A percentile compares a stretch with the other conserved stretches of the same genome.
These are phyloP conservation scores for Oleoguttula mirabilis DNA, from an alignment of 495 filamentous ascomycete species.

Conservation along the genomic window DNA sequence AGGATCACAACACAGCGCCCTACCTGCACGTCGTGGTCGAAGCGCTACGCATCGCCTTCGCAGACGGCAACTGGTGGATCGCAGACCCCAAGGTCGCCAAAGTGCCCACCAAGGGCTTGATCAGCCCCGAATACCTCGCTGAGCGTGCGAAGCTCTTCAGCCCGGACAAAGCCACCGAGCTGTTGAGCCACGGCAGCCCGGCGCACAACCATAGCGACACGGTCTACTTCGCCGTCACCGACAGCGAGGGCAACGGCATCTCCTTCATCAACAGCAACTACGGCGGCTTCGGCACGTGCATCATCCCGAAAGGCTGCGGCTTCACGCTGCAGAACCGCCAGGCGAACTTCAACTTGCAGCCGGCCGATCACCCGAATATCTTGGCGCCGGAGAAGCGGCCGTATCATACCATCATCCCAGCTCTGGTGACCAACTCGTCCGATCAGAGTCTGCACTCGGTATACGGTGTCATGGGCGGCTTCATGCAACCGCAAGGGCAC, in stretches of 20 bases:
- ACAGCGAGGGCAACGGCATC: constrained; percentile 73
- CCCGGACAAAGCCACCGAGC: constrained; percentile 42
- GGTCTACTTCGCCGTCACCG: constrained; percentile 82
- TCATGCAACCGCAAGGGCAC: constrained; percentile 98
- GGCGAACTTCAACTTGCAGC: constrained; percentile 59
- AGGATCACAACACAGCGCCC: constrained; percentile 59
- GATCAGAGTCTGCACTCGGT: constrained; percentile 68
- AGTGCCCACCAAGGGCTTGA: constrained; percentile 52
- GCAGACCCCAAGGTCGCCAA: constrained; percentile 60
- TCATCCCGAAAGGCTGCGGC: constrained; percentile 71
- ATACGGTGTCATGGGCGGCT: constrained; percentile 95
- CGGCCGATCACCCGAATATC: constrained; percentile 57
- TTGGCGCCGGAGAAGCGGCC: constrained; percentile 76
- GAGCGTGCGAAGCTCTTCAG: constrained; percentile 59
- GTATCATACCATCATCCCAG: constrained; percentile 97
- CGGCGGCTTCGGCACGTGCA: constrained; percentile 75
- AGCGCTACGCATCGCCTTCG: constrained; percentile 80
- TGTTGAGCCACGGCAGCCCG: constrained; percentile 49
- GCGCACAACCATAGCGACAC: constrained; percentile 71
- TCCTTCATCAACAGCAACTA: constrained; percentile 97
- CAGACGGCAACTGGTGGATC: constrained; percentile 81
- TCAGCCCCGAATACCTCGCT: constrained; percentile 52
- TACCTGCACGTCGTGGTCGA: constrained; percentile 91
- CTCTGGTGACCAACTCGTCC: constrained; percentile 63
- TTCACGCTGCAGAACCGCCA: constrained; percentile 96